Base-by-base conservation (phyloP, 768 basidiomycete species). In the Pleurotus giganteus region DNA sequence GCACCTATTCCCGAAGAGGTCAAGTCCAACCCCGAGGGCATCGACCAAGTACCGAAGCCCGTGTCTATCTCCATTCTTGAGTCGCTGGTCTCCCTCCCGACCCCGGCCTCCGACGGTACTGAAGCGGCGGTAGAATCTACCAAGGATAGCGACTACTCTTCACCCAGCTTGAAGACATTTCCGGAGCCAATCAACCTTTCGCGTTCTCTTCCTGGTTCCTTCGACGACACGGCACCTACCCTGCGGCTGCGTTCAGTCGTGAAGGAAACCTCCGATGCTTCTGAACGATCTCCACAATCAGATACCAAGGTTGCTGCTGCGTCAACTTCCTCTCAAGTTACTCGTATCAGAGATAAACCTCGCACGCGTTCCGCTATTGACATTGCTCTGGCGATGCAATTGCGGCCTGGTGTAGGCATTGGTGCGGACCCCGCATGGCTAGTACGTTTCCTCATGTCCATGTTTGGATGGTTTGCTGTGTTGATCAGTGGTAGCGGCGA, bases 401-500 rank as follows among this genome's bases (percentile, higher is more conserved):
- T 89, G 45, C 78, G 86, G 27, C 87, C 86, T 4, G 86, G 88
- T 1, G 69, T 89, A 19, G 88, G 87, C 32, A 67, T 79, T 9
- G 84, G 86, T 36, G 84, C 87, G 9, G 88, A 90, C 61, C 78
- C 86, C 4, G 88, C 88, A 32, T 90, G 86, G 86, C 80, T 89
- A 75, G 85, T 90, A 46, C 72, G 88, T 56, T 90, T 88, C 65
- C 67, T 90, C 69, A 89, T 91, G 88, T 75, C 83, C 27, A 78
- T 89, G 68, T 89, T 87, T 66, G 88, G 88, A 21, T 90, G 88
- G 88, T 75, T 90, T 58, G 79, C 84, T 37, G 77, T 89, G 27
- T 71, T 85, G 37, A 69, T 83, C 55, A 73, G 77, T 27, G 70
- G 77, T 34, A 70, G 66, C 23, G 65, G 58, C 21, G 67, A 60